These are phyloP conservation scores for Limtongia smithiae DNA, from an alignment of 805 yeast genomes.

Conservation along the genomic window DNA sequence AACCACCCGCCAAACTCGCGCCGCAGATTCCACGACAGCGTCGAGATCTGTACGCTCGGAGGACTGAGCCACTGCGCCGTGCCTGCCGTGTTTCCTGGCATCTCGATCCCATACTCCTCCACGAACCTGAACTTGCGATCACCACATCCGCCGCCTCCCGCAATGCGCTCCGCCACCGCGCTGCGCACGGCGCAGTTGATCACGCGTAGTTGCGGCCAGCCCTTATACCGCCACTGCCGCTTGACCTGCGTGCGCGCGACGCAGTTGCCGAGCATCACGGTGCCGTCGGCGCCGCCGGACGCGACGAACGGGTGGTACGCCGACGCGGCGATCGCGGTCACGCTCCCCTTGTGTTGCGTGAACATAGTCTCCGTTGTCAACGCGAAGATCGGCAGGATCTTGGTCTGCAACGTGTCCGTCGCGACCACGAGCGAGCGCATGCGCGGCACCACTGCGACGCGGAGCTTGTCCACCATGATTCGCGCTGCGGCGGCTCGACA, in stretches of 20 bases:
- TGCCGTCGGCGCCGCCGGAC: conserved; percentile 26
- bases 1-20: conserved; percentile 17
- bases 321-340: conserved; percentile 18
- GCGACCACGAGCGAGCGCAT: conserved; percentile 1
- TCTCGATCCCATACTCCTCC: conserved; percentile 17
- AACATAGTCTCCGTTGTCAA: neutral
- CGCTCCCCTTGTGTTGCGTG: conserved; percentile 12
- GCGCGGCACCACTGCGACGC: neutral
- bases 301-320: conserved; percentile 23
- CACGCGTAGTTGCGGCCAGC: conserved; percentile 17
- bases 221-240: neutral
- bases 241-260: conserved; percentile 9
- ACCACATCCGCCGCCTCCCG: neutral
- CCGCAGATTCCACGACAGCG: conserved; percentile 10
- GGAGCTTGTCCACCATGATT: conserved; percentile 2
- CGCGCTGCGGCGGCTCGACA: conserved; percentile 8
- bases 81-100: neutral
- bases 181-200: conserved; percentile 1
- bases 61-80: conserved; percentile 2
- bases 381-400: neutral
- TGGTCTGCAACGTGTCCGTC: conserved; percentile 5
- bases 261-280: conserved; percentile 15
- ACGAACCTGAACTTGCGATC: conserved; percentile 12
- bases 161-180: neutral
- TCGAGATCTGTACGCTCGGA: conserved; percentile 10